Base-by-base conservation (phyloP, 1,139 yeast genomes). In the Hemisphaericaspora xylanilytica region DNA sequence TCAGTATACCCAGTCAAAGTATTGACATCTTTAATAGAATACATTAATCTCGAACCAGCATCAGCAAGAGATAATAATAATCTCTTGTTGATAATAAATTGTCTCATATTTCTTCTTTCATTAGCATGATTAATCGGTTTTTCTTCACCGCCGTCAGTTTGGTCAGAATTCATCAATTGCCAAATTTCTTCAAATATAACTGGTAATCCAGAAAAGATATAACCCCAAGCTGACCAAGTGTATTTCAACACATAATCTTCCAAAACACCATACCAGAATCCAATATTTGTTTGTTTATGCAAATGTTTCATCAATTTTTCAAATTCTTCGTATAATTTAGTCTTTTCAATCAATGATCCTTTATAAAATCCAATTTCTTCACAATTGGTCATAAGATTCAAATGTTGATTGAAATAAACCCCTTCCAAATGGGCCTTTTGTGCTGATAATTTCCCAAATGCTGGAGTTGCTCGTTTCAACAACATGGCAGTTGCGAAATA, bases 31-130 rank as follows among this genome's bases (percentile, higher is more conserved):
- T 90, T 89, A 50, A 89, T 85, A 2, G 97, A 88, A 59, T 88
- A 88, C 96, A 90, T 89, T 67, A 90, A 75, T 48, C 97, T 74
- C n/a, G 95, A 86, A 5, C 97, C 97, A 0, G 97, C 96, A 65
- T 90, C 97, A 1, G 97, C 96, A 56, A 90, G 73, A 5, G 94
- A 84, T 51, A 90, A 73, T 86, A 90, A 82, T 49, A 90, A 74
- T 53, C 97, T 75, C 65, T 90, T 90, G 67, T 89, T 90, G 42
- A 89, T 89, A 51, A 89, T 85, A 51, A 89, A 90, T 51, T 86
- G 90, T 52, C 88, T 82, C 89, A 90, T 88, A 52, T 81, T 82
- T 43, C 73, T 73, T 37, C 73, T 63, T 49, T 66, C 74, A 39
- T 59, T 58, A 16, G 67, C 71, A 18, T 41, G 18, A 32, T 36